phyloP scores from a whole-genome alignment of 2,329 filamentous ascomycete genomes.

The Xylaria sp. region DNA sequence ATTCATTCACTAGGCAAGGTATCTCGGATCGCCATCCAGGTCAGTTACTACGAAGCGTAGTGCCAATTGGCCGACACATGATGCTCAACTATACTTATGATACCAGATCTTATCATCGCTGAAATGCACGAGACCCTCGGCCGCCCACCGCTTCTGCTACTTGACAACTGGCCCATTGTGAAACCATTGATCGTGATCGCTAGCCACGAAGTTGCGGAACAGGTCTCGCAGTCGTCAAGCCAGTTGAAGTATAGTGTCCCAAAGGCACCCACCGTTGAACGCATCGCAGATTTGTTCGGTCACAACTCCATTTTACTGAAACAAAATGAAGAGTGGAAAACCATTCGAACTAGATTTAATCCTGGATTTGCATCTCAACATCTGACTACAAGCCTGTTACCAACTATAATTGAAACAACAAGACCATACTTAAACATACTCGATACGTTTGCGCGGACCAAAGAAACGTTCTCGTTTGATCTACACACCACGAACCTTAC shows the following conservation, averaged over 20 bases:
- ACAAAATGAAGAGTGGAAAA: no score
- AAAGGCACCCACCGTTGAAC: background rate
- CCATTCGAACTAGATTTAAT: no score
- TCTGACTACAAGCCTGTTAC: background rate
- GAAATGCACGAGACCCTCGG: background rate
- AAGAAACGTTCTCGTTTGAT: background rate
- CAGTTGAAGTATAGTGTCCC: background rate
- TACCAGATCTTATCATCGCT: background rate
- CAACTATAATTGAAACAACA: background rate
- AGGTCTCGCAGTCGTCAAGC: background rate
- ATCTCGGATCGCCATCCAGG: background rate
- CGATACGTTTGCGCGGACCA: background rate
- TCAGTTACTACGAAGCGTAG: no score
- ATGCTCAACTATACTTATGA: no score
- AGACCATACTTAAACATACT: background rate
- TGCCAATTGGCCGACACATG: no score
- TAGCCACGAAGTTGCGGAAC: background rate
- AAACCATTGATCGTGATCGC: background rate
- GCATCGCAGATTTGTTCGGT: background rate
- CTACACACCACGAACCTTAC: background rate
- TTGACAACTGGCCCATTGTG: background rate
- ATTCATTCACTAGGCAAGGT: background rate
- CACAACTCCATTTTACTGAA: no score
- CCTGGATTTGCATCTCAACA: background rate
- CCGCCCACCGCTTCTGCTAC: background rate